A percentile compares a stretch with the other conserved stretches of the same genome.
These are phyloP conservation scores for Zygoascus bituminiphila DNA, from an alignment of 805 yeast genomes.

Conservation along the genomic window DNA sequence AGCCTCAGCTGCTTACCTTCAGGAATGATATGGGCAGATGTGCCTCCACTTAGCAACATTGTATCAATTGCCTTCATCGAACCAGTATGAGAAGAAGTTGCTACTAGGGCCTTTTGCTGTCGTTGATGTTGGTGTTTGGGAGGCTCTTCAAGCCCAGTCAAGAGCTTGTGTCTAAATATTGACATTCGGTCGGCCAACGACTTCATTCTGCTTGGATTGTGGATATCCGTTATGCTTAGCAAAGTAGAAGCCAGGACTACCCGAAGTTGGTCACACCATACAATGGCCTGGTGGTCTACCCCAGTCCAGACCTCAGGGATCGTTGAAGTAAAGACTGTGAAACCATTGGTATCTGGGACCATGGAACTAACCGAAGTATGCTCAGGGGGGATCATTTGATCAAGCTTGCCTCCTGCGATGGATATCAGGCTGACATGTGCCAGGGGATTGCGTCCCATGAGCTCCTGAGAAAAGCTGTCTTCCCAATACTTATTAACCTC, in stretches of 20 bases:
- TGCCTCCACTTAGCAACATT: constrained; percentile 10
- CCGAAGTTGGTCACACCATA: constrained; percentile 91
- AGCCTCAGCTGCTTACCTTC: constrained; percentile 2
- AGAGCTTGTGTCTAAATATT: constrained; percentile 37
- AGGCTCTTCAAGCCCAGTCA: constrained; percentile 26
- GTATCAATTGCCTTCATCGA: constrained; percentile 17
- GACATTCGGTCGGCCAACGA: constrained; percentile 50
- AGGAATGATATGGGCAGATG: constrained; percentile 12
- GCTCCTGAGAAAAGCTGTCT: constrained; percentile 38
- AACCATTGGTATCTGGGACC: constrained; percentile 67
- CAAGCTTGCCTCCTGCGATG: constrained; percentile 81
- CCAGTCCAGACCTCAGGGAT: constrained; percentile 91
- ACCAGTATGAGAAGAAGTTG: constrained; percentile 4
- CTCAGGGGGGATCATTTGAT: constrained; percentile 79
- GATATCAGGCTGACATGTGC: constrained; percentile 64
- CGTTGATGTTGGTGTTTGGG: neutral
- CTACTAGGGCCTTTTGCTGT: neutral
- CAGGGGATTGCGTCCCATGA: constrained; percentile 40
- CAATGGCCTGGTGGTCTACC: constrained; percentile 88
- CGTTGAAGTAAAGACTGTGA: constrained; percentile 75
- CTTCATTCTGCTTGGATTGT: constrained; percentile 38
- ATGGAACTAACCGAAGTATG: constrained; percentile 68
- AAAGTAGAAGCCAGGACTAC: constrained; percentile 50
- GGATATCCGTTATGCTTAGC: constrained; percentile 49
- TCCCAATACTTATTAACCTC: constrained; percentile 77